Evolutionary conservation across 2,329 filamentous ascomycete genomes (phyloP).

Genomic region (Pseudogymnoascus sp.): DNA sequence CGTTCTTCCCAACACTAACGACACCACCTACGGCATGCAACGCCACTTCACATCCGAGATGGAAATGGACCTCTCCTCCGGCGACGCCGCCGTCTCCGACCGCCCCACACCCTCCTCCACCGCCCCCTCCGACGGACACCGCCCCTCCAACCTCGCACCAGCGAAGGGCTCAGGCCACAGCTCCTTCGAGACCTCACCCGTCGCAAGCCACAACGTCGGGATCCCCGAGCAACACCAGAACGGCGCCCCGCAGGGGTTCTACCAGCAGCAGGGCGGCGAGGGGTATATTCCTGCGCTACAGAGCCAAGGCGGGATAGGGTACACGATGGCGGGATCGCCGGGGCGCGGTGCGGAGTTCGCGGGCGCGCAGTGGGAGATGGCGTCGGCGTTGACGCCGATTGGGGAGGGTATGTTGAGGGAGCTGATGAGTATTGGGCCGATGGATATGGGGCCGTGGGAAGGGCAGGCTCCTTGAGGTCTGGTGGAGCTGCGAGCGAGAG

Average conservation of each 20-base stretch:
- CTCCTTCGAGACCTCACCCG: constrained; percentile 46
- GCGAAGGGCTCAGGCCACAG: constrained; percentile 22
- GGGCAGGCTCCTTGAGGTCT: constrained; percentile 29
- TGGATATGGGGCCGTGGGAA: constrained; percentile 49
- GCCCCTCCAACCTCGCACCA: neutral
- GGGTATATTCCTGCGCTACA: neutral
- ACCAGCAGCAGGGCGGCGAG: neutral
- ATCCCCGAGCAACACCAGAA: neutral
- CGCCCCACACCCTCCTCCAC: constrained; percentile 54
- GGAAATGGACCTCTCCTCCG: constrained; percentile 41
- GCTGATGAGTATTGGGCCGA: constrained; percentile 49
- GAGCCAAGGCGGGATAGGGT: neutral
- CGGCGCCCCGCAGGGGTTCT: neutral
- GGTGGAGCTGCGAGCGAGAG: neutral
- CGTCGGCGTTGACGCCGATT: constrained; percentile 42
- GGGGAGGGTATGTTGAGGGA: constrained; percentile 49
- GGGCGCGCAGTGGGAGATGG: constrained; percentile 29
- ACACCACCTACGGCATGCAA: constrained; percentile 1
- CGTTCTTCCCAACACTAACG: neutral
- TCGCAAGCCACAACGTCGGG: constrained; percentile 18
- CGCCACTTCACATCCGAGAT: constrained; percentile 16
- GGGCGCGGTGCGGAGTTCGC: neutral
- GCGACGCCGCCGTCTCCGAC: constrained; percentile 38
- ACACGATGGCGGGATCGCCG: neutral
- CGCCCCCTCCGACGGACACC: constrained; percentile 34